Percentiles rank a stretch among this genome's conserved stretches.
Evolutionary conservation across 2,329 filamentous ascomycete species (phyloP).

Genomic region (Plectosphaerella sp.): DNA sequence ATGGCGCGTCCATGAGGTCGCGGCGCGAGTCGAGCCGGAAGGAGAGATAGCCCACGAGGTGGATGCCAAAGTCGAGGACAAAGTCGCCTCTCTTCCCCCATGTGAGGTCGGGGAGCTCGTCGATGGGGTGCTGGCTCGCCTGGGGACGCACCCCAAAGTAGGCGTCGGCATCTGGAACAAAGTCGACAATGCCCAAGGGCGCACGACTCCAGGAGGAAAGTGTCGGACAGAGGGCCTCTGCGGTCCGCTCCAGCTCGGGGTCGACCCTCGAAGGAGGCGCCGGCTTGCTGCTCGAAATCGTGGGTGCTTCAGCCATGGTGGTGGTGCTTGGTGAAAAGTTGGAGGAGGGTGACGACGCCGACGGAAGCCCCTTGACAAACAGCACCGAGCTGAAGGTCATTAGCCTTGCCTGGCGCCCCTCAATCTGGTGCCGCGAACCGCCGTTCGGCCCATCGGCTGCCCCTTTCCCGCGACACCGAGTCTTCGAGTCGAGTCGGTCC

Average conservation of each 20-base stretch:
- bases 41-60: constrained; percentile 25
- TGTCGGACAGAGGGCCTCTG: constrained; percentile 3
- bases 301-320: background rate
- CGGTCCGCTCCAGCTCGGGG: background rate
- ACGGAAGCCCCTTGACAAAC: too few relatives aligned
- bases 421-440: too few relatives aligned
- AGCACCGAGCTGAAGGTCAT: too few relatives aligned
- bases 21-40: constrained; percentile 21
- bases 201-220: constrained; percentile 10
- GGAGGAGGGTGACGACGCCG: background rate
- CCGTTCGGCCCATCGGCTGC: too few relatives aligned
- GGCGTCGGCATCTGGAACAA: constrained; percentile 11
- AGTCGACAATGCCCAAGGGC: constrained; percentile 14
- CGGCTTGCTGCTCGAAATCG: background rate
- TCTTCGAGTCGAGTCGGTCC: too few relatives aligned
- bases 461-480: too few relatives aligned
- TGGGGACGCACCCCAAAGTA: constrained; percentile 16
- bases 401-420: too few relatives aligned
- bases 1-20: constrained; percentile 27
- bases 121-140: constrained; percentile 9
- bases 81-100: constrained; percentile 22
- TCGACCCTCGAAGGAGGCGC: background rate
- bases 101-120: constrained; percentile 10
- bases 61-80: constrained; percentile 26
- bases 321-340: background rate